A percentile compares a stretch with the other conserved stretches of the same genome.
Conservation (phyloP, 257 asterid genomes). For the Forsythia suspensa region DNA sequence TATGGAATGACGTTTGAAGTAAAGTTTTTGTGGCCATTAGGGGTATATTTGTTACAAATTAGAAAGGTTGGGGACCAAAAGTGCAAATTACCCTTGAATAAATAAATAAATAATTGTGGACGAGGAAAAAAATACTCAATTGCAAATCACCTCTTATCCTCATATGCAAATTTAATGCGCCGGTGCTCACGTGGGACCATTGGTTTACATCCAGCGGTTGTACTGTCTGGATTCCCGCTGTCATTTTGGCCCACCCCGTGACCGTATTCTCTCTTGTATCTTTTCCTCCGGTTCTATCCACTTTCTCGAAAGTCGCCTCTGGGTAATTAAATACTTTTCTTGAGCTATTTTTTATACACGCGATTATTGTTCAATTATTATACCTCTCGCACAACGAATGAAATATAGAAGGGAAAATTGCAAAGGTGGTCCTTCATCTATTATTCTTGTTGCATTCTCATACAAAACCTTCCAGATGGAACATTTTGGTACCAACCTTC, state of each 20-base stretch:
- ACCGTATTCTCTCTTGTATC: constrained; percentile 2
- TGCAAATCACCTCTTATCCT: not conserved
- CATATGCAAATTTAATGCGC: not conserved
- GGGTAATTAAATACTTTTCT: not conserved
- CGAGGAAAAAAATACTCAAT: not conserved
- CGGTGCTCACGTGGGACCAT: constrained; percentile 27
- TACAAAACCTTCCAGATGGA: not conserved
- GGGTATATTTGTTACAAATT: too few species aligned
- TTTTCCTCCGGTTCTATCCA: constrained; percentile 33
- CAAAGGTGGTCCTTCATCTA: not conserved
- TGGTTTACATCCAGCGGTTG: constrained; percentile 20
- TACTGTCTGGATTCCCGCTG: constrained; percentile 28
- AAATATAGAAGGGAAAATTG: not conserved
- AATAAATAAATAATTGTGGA: too few species aligned
- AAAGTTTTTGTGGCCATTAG: too few species aligned
- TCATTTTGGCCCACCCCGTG: not conserved
- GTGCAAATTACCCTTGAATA: too few species aligned
- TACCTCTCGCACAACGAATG: not conserved
- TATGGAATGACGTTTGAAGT: too few species aligned
- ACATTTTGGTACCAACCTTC: not conserved
- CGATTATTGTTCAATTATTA: not conserved
- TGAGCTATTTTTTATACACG: not conserved
- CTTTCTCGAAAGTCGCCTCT: not conserved
- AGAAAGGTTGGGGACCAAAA: too few species aligned
- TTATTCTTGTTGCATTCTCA: not conserved